Evolutionary conservation across 2,329 filamentous ascomycete genomes (phyloP).

Genomic region (Colletotrichum agaves): DNA sequence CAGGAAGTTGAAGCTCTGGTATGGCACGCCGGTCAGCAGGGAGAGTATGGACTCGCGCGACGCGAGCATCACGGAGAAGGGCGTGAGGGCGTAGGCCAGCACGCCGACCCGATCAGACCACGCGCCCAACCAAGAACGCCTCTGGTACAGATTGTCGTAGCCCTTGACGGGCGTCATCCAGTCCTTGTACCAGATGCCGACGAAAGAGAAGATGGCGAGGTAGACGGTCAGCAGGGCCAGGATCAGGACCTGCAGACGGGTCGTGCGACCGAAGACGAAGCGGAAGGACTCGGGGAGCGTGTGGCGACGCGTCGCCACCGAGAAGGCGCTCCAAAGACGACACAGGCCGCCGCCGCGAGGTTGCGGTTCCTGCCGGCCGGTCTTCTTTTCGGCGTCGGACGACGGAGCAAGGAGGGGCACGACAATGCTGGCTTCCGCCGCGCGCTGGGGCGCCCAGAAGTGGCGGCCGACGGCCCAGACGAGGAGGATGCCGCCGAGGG

Average conservation of each 20-base stretch:
- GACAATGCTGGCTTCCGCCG: background rate
- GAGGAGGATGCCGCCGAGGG: slow-evolving; percentile 55
- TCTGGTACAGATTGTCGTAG: slow-evolving; percentile 67
- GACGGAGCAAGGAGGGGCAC: background rate
- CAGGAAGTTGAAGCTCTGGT: slow-evolving; percentile 81
- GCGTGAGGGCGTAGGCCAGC: slow-evolving; percentile 79
- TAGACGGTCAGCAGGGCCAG: slow-evolving; percentile 69
- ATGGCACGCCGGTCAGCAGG: slow-evolving; percentile 76
- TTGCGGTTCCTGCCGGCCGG: background rate
- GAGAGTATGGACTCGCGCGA: slow-evolving; percentile 77
- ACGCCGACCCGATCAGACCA: slow-evolving; percentile 77
- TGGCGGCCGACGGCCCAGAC: slow-evolving; percentile 52
- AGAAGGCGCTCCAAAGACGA: background rate
- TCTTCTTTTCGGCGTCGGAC: background rate
- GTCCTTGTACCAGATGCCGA: slow-evolving; percentile 73
- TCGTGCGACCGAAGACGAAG: slow-evolving; percentile 73
- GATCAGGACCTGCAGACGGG: slow-evolving; percentile 73
- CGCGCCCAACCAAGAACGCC: slow-evolving; percentile 71
- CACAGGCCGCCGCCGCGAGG: slow-evolving; percentile 25
- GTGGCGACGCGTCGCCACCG: slow-evolving; percentile 44
- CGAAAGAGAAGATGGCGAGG: slow-evolving; percentile 74
- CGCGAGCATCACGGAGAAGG: slow-evolving; percentile 74
- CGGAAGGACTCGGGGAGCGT: slow-evolving; percentile 70
- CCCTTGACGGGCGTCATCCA: slow-evolving; percentile 77
- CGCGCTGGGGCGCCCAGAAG: background rate